These are phyloP conservation scores for Candida pseudofarinosa DNA, from an alignment of 805 yeast genomes.

Conservation along the genomic window DNA sequence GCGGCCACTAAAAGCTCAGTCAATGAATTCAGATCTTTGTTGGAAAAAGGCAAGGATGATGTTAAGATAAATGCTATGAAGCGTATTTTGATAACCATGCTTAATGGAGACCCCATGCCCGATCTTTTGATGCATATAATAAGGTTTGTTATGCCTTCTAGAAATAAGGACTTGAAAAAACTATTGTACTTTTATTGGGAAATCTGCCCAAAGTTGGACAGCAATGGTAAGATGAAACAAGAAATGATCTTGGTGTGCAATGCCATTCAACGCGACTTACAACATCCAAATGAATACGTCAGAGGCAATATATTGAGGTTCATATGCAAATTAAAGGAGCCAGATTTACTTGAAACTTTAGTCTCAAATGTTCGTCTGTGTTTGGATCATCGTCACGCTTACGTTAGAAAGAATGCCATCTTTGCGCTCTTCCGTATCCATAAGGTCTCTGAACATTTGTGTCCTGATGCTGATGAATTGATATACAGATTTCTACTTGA, in stretches of 20 bases:
- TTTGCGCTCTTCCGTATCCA: conserved; percentile 83
- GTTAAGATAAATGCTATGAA: conserved; percentile 88
- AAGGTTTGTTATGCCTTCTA: conserved; percentile 96
- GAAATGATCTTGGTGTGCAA: conserved; percentile 99
- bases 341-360: conserved; percentile 90
- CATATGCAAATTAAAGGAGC: conserved; percentile 84
- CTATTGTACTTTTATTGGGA: conserved; percentile 96
- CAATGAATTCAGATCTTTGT: conserved; percentile 67
- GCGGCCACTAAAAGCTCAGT: conserved; percentile 59
- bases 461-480: conserved; percentile 94
- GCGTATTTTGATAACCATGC: conserved; percentile 75
- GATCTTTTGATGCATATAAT: conserved; percentile 94
- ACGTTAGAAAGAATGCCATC: conserved; percentile 95
- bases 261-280: conserved; percentile 94
- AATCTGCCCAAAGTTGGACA: conserved; percentile 87
- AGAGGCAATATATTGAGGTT: conserved; percentile 94
- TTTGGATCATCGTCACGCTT: conserved; percentile 94
- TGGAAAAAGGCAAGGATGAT: conserved; percentile 89
- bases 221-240: conserved; percentile 87
- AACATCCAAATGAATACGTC: conserved; percentile 96
- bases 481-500: conserved; percentile 65
- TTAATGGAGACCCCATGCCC: conserved; percentile 91
- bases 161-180: conserved; percentile 85
- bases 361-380: conserved; percentile 90
- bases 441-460: conserved; percentile 76